Percentiles rank a stretch among this genome's conserved stretches.
Evolutionary conservation across 768 basidiomycete genomes (phyloP).

Genomic region (Lactarius sanguifluus): DNA sequence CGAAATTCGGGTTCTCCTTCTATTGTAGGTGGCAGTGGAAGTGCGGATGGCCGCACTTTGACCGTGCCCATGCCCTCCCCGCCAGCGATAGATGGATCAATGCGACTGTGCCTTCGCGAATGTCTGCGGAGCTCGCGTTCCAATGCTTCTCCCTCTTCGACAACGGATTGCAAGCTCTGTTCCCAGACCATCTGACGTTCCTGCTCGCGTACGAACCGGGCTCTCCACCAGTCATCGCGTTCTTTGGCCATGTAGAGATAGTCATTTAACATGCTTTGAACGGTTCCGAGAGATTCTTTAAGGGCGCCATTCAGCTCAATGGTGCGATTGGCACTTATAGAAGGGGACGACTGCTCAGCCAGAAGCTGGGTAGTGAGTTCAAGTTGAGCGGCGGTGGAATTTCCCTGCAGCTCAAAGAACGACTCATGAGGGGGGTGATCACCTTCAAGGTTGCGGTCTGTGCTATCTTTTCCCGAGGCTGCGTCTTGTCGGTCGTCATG

Average conservation of each 20-base stretch:
- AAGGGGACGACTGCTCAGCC: slow-evolving; percentile 42
- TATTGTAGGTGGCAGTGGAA: slow-evolving; percentile 21
- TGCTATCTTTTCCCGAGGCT: slow-evolving; percentile 46
- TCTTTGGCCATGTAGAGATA: slow-evolving; percentile 69
- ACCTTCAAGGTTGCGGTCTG: slow-evolving; percentile 31
- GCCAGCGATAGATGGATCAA: slow-evolving; percentile 31
- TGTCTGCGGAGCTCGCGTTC: slow-evolving; percentile 74
- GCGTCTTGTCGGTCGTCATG: slow-evolving; percentile 41
- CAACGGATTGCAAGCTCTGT: slow-evolving; percentile 83
- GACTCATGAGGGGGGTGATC: slow-evolving; percentile 55
- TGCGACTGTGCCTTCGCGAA: slow-evolving; percentile 57
- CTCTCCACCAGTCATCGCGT: slow-evolving; percentile 79
- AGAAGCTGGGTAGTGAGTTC: slow-evolving; percentile 73
- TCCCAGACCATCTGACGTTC: slow-evolving; percentile 78
- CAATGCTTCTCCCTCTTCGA: slow-evolving; percentile 78
- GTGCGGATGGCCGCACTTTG: slow-evolving; percentile 26
- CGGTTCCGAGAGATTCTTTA: slow-evolving; percentile 55
- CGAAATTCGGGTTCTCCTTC: slow-evolving; percentile 18
- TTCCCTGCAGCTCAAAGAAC: slow-evolving; percentile 66
- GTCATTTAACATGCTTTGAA: slow-evolving; percentile 61
- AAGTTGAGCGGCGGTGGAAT: slow-evolving; percentile 69
- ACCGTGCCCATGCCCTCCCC: slow-evolving; percentile 32
- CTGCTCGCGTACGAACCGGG: slow-evolving; percentile 62
- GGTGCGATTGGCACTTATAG: slow-evolving; percentile 34
- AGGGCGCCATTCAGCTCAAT: slow-evolving; percentile 50